Base-by-base conservation (phyloP, 179 eudicot species). In the Actinidia chinensis region DNA sequence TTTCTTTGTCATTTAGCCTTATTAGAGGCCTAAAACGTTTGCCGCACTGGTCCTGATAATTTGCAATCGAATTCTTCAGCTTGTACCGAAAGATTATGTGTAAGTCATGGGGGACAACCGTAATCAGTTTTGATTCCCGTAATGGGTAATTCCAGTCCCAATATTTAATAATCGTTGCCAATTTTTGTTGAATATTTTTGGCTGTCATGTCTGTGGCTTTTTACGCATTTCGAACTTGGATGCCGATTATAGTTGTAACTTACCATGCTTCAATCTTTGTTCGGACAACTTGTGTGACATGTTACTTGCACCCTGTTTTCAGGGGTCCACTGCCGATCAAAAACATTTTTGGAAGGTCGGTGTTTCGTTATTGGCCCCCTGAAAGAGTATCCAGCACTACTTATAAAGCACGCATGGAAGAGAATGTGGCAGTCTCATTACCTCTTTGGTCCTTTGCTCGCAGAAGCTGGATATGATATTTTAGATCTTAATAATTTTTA, bases 261-360 rank as follows among this genome's bases (percentile, higher is more conserved):
- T 66, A 42, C 9, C 5, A 46, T 10, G 15, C 40, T 36, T 46
- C 71, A 12, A 47, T 47, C 20, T 48, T 1, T 20, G 25, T 4
- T 75, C 17, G 42, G 20, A 46, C 48, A 63, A 43, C 50, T 61
- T 71, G 40, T 47, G 11, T 71, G 60, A 52, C 48, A 15, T 15
- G 33, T 23, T 74, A 18, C 52, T 74, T 2, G 51, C 0, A 40
- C 54, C 13, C 17, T 42, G 40, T 74, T 71, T 83, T 25, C 92
- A 95, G 98, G 98, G 98, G 98, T 69, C 98, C 98, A 8, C 91
- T 95, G 73, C 98, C 98, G 50, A 71, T 95, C n/a, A 77, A 86
- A 70, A 89, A 88, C 90, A 95, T 95, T 5, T 78, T 95, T 56
- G 97, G 97, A 46, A 87, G 98, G 80, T 95, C 97, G 42, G 82